Conservation (phyloP, 1,284 basidiomycete genomes). For the Porogramme epimiltina region DNA sequence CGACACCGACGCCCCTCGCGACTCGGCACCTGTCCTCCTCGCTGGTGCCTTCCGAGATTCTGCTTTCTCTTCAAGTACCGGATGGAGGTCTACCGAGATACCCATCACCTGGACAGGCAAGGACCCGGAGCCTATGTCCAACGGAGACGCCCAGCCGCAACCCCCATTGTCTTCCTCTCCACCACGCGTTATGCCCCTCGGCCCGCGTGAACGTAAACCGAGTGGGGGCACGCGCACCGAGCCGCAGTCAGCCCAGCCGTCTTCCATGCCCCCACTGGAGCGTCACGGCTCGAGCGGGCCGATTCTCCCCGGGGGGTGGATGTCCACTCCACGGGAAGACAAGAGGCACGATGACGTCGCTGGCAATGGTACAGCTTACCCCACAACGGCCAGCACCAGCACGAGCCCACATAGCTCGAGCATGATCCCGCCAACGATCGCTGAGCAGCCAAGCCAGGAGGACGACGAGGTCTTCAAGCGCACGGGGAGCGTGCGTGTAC, state of each 20-base stretch:
- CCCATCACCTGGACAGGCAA: slow-evolving; percentile 37
- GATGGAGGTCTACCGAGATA: slow-evolving; percentile 31
- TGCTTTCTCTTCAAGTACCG: slow-evolving; percentile 34
- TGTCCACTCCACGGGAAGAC: slow-evolving; percentile 27
- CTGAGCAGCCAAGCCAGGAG: slow-evolving; percentile 29
- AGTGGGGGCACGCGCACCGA: slow-evolving; percentile 15
- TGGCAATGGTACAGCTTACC: background rate
- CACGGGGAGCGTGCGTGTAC: slow-evolving; percentile 21
- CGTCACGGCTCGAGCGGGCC: slow-evolving; percentile 10
- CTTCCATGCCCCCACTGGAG: slow-evolving; percentile 5
- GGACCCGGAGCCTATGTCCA: slow-evolving; percentile 22
- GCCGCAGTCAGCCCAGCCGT: slow-evolving; percentile 3
- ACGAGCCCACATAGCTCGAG: slow-evolving; percentile 9
- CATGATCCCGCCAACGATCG: slow-evolving; percentile 30
- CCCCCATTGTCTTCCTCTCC: slow-evolving; percentile 2
- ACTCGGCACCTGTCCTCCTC: slow-evolving; percentile 35
- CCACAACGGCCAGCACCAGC: slow-evolving; percentile 10
- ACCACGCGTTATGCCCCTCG: slow-evolving; percentile 10
- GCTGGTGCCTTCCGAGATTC: slow-evolving; percentile 40
- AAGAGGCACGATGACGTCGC: slow-evolving; percentile 30
- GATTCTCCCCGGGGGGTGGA: slow-evolving; percentile 27
- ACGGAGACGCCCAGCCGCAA: slow-evolving; percentile 14
- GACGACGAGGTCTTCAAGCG: slow-evolving; percentile 23
- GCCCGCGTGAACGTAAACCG: slow-evolving; percentile 20
- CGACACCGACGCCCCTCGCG: slow-evolving; percentile 21